Base-by-base conservation (phyloP, 2,329 filamentous ascomycete genomes). In the Nigrograna mackinnonii region DNA sequence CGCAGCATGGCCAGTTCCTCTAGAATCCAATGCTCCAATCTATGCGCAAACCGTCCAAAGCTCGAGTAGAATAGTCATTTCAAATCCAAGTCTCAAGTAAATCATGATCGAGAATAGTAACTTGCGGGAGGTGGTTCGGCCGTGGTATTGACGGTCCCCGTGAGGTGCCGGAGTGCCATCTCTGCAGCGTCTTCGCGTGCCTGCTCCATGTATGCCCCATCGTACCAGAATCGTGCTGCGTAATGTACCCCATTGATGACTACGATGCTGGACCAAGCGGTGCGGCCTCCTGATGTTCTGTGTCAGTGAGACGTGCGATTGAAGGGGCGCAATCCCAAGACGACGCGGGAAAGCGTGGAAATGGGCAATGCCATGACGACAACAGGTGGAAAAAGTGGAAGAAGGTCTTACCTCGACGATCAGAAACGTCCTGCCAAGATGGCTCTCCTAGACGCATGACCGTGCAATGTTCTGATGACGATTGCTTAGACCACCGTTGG, bases 161-260 rank as follows among this genome's bases (percentile, higher is more conserved):
- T 61, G 24, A 64, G 42, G 4, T 46, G 22, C 19, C 55, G 46
- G n/a, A 63, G 38, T 5, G 62, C 64, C 3, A 63, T 48, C 34
- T 69, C 66, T 4, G 66, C 64, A 36, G 62, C 60, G 37, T 70
- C 67, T 37, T 70, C 64, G 31, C 62, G 60, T 6, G 67, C 64
- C 42, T 67, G 60, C 11, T 57, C 54, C 14, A 62, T 46, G 34
- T 58, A 63, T 12, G 47, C 44, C 6, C 63, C 62, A 39, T 69
- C 64, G 47, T 70, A 70, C 61, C 60, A 69, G 46, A 60, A 70
- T n/a, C 58, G 55, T 4, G 67, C 67, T 5, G 53, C 44, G 34
- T 61, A 64, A 2, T 52, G 47, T 12, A 22, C 44, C 21, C 55
- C 57, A n/a, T 59, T 55, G 37, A 67, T 44, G 9, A 49, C 37